phyloP scores from a whole-genome alignment of 1,284 basidiomycete genomes.

The Papiliotrema flavescens region DNA sequence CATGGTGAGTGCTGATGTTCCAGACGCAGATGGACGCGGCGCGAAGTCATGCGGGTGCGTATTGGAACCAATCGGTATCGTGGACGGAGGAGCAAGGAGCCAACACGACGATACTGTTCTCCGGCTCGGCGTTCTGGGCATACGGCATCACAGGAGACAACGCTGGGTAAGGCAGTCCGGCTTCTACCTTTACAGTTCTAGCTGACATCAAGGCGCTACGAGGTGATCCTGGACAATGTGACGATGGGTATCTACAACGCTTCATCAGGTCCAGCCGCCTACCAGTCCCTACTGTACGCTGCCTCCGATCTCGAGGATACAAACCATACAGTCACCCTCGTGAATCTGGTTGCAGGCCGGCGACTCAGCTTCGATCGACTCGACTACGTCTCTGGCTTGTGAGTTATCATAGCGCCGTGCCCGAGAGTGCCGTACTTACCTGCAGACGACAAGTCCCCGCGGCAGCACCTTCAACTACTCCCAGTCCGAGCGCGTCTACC shows the following conservation, averaged over 20 bases:
- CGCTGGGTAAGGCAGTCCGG: conserved; percentile 16
- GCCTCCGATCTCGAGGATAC: conserved; percentile 19
- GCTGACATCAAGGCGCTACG: conserved; percentile 15
- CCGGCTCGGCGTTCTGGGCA: conserved; percentile 28
- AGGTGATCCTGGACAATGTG: conserved; percentile 29
- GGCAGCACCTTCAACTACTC: not conserved
- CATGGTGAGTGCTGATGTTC: not conserved
- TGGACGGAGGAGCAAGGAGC: conserved; percentile 29
- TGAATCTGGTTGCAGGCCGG: conserved; percentile 20
- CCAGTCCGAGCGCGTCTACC: not conserved
- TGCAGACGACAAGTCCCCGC: not conserved
- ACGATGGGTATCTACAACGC: conserved; percentile 25
- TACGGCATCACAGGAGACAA: conserved; percentile 29
- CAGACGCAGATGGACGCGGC: conserved; percentile 25
- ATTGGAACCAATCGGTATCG: conserved; percentile 28
- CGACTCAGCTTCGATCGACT: conserved; percentile 33
- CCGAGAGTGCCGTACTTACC: not conserved
- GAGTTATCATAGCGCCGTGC: no score
- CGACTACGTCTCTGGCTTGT: conserved; percentile 20
- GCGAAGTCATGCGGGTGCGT: conserved; percentile 5
- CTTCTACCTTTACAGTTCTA: not conserved
- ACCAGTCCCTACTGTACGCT: conserved; percentile 31
- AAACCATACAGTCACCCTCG: conserved; percentile 22
- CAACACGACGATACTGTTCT: conserved; percentile 23
- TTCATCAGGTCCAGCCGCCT: conserved; percentile 21